phyloP scores from a whole-genome alignment of 768 basidiomycete genomes.

The Kwoniella botswanensis region DNA sequence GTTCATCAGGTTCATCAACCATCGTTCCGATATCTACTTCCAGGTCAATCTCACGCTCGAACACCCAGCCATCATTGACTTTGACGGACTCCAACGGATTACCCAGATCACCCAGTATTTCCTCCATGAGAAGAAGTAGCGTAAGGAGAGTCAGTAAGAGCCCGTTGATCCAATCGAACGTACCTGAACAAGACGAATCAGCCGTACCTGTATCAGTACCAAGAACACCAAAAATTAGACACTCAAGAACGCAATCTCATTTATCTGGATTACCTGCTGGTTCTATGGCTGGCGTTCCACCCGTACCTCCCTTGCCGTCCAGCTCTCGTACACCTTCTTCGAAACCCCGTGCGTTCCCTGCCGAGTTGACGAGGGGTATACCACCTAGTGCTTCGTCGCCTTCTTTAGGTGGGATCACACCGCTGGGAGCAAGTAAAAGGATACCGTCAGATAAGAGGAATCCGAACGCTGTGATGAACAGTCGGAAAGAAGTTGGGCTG shows the following conservation, averaged over 20 bases:
- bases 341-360: constrained; percentile 40
- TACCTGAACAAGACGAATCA: constrained; percentile 16
- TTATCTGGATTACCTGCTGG: constrained; percentile 7
- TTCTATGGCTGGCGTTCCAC: not conserved
- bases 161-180: constrained; percentile 24
- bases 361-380: constrained; percentile 45
- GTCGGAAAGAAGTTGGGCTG: not conserved
- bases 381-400: constrained; percentile 43
- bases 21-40: constrained; percentile 23
- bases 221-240: constrained; percentile 29
- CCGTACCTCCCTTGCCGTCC: constrained; percentile 17
- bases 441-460: constrained; percentile 22
- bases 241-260: constrained; percentile 36
- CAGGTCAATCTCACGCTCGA: constrained; percentile 23
- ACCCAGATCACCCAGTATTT: constrained; percentile 3
- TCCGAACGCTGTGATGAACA: not conserved
- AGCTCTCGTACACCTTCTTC: constrained; percentile 32
- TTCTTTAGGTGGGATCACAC: constrained; percentile 24
- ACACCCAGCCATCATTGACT: constrained; percentile 26
- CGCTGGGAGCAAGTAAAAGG: constrained; percentile 32
- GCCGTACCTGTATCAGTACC: not conserved
- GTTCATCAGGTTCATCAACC: constrained; percentile 33
- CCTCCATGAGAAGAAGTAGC: constrained; percentile 4
- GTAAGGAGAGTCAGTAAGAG: constrained; percentile 26
- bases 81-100: constrained; percentile 17